Evolutionary conservation across 2,329 filamentous ascomycete genomes (phyloP).

Genomic region (Neophaeococcomyces mojaviensis): DNA sequence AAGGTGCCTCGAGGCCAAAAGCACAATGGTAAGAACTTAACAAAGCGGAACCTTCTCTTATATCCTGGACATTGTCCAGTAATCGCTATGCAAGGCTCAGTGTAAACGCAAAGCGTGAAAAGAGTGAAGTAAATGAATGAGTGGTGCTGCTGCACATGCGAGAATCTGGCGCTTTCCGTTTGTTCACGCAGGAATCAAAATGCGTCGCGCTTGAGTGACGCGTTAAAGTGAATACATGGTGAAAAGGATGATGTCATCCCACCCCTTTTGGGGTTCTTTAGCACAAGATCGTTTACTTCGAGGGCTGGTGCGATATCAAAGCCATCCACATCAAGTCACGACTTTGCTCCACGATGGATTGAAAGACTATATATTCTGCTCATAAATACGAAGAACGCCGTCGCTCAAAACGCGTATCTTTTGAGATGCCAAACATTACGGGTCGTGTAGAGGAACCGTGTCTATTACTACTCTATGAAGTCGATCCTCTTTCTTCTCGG

Average conservation of each 20-base stretch:
- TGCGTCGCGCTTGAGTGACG: slow-evolving; percentile 1
- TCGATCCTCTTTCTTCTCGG: background rate
- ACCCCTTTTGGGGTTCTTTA: background rate
- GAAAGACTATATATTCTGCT: background rate
- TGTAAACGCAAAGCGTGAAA: background rate
- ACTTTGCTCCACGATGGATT: background rate
- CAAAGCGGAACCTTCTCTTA: too few species aligned
- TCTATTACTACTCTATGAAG: slow-evolving; percentile 9
- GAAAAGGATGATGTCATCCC: slow-evolving; percentile 1
- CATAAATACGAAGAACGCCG: background rate
- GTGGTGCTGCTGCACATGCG: background rate
- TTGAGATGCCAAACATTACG: background rate
- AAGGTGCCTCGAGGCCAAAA: too few species aligned
- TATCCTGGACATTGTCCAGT: too few species aligned
- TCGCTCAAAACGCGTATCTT: background rate
- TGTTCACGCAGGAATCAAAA: background rate
- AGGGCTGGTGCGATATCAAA: too few species aligned
- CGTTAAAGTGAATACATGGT: background rate
- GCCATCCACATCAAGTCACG: background rate
- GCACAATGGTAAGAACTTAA: too few species aligned
- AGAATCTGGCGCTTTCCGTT: background rate
- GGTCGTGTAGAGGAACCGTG: slow-evolving; percentile 13
- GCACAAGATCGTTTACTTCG: too few species aligned
- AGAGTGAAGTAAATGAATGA: background rate
- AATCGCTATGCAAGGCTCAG: too few species aligned